phyloP scores from a whole-genome alignment of 352 stramenopile genomes.

The Pythium dissotocum region DNA sequence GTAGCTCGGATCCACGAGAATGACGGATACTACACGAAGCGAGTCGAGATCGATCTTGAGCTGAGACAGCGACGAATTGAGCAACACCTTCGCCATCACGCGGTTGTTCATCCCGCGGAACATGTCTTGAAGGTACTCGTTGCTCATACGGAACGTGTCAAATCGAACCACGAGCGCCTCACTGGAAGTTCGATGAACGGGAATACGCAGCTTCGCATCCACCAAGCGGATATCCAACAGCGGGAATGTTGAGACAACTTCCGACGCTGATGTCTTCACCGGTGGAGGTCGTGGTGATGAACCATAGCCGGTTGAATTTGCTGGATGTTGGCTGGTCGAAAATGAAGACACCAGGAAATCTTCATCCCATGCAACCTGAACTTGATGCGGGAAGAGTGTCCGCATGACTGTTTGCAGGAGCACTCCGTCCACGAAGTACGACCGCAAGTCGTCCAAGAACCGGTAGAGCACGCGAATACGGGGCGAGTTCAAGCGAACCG shows the following conservation, averaged over 20 bases:
- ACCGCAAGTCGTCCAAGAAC: conserved; percentile 77
- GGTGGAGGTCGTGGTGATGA: conserved; percentile 17
- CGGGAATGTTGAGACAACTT: conserved; percentile 84
- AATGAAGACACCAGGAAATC: conserved; percentile 64
- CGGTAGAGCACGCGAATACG: conserved; percentile 82
- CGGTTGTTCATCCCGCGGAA: conserved; percentile 72
- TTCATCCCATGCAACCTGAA: conserved; percentile 68
- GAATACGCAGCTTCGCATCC: conserved; percentile 76
- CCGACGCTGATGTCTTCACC: conserved; percentile 29
- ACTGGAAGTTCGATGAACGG: conserved; percentile 72
- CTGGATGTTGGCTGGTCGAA: conserved; percentile 13
- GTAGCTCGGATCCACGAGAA: conserved; percentile 53
- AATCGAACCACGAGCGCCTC: conserved; percentile 76
- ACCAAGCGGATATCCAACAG: conserved; percentile 67
- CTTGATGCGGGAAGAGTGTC: conserved; percentile 62
- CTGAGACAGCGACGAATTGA: conserved; percentile 80
- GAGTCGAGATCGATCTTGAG: conserved; percentile 64
- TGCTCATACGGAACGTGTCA: conserved; percentile 62
- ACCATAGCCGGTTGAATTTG: conserved; percentile 14
- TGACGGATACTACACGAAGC: conserved; percentile 74
- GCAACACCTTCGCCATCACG: conserved; percentile 80
- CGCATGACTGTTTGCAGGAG: conserved; percentile 59
- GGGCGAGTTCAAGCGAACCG: conserved; percentile 72
- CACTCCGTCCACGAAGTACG: conserved; percentile 71
- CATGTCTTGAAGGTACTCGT: conserved; percentile 61